A percentile compares a stretch with the other conserved stretches of the same genome.
Conservation (phyloP, 31 red algal species). For the Asparagopsis taxiformis region DNA sequence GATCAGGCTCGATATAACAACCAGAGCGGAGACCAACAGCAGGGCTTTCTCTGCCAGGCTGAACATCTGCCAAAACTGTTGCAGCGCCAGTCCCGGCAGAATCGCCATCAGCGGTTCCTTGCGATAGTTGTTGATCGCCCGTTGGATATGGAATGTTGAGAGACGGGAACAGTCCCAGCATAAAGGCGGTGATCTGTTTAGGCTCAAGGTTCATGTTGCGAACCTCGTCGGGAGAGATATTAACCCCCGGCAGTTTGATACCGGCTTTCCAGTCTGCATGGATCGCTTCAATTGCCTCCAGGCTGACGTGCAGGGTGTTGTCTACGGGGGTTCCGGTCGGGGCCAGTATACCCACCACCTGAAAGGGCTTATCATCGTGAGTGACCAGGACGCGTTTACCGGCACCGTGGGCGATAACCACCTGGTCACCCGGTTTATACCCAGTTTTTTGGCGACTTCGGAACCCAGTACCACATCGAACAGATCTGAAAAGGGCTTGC, state of each 20-base stretch:
- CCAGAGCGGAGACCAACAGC: constrained; percentile 1
- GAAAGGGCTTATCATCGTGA: constrained; percentile 15
- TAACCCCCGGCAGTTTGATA: neutral
- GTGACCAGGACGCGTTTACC: neutral
- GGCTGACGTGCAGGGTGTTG: constrained; percentile 4
- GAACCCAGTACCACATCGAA: constrained; percentile 8
- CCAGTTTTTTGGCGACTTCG: constrained; percentile 4
- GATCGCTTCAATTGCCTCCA: constrained; percentile 12
- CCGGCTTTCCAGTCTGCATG: constrained; percentile 22
- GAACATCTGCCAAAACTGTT: constrained; percentile 1
- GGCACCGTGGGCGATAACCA: constrained; percentile 11
- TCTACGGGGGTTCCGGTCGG: constrained; percentile 16
- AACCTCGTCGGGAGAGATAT: neutral
- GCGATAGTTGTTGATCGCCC: constrained; percentile 6
- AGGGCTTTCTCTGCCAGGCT: neutral
- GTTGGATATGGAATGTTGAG: neutral
- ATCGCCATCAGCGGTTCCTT: constrained; percentile 9
- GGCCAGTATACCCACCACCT: constrained; percentile 3
- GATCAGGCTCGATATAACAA: constrained; percentile 1
- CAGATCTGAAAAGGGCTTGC: constrained; percentile 1
- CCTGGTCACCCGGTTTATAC: constrained; percentile 8
- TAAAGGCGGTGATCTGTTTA: constrained; percentile 10
- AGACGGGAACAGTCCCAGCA: neutral
- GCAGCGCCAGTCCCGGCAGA: neutral
- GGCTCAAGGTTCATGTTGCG: constrained; percentile 3